phyloP scores from a whole-genome alignment of 2,329 filamentous ascomycete genomes.

The Botryotinia globosa region DNA sequence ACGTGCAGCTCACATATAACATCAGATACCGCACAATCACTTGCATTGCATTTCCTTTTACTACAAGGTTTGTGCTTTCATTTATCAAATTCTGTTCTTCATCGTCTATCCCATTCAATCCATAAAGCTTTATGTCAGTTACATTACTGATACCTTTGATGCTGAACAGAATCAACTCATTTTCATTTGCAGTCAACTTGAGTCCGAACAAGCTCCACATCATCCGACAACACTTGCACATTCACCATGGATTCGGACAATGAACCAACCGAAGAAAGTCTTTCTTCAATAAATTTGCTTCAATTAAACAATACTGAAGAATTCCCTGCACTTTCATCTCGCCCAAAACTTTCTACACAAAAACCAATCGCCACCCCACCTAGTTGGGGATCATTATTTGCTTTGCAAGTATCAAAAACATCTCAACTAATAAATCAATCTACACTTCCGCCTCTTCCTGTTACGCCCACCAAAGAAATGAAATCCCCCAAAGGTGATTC shows the following conservation, averaged over 20 bases:
- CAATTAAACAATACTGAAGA: neutral
- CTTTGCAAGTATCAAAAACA: neutral
- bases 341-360: neutral
- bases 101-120: neutral
- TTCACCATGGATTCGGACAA: neutral
- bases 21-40: neutral
- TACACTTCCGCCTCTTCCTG: neutral
- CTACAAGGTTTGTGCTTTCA: neutral
- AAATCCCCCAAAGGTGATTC: neutral
- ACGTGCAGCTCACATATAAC: neutral
- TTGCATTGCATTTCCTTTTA: constrained; percentile 9
- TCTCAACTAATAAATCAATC: neutral
- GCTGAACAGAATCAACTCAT: neutral
- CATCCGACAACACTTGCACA: neutral
- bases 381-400: constrained; percentile 9
- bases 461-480: neutral
- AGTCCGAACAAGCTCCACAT: neutral
- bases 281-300: neutral
- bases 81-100: neutral
- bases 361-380: neutral
- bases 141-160: neutral
- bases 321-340: constrained; percentile 7
- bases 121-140: neutral
- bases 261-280: neutral
- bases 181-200: neutral